Base-by-base conservation (phyloP, 176 grass and related monocot genomes). In the Oryza coarctata region DNA sequence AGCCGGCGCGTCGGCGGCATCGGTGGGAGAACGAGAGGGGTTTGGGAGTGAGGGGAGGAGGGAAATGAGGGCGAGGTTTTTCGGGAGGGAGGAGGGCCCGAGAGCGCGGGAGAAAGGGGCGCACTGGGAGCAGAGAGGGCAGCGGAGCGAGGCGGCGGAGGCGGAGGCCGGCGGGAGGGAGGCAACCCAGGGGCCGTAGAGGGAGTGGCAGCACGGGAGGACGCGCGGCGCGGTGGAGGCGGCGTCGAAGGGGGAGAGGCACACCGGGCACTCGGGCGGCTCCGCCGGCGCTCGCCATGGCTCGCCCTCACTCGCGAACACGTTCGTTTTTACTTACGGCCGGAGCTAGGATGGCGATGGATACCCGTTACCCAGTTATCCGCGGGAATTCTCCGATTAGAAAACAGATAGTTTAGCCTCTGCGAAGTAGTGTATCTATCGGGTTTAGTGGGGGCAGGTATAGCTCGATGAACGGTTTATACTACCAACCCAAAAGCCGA, bases 191-290 rank as follows among this genome's bases (percentile, higher is more conserved):
- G 78, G 18, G 8, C 88, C 88, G 76, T 92, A 98, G 73, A 86
- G 76, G 70, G 95, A 98, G 81, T 94, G 95, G 26, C 95, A 92
- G 77, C 95, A 98, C 1, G 88, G 91, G 66, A 94, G 92, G 30
- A 98, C 92, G 49, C 86, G 95, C 10, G 95, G 92, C 36, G 93
- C 90, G 0, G 30, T 9, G 60, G 88, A 61, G 47, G 28, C 32
- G 14, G 61, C 30, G 71, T 94, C 88, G 86, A 85, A 98, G 22
- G 82, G 86, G 71, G 82, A 90, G 73, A 98, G 90, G 67, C 95
- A 98, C 31, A 98, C 88, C 7, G 95, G 92, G 74, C 95, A 94
- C 79, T 98, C 95, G 12, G 95, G 95, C 13, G 75, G 61, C 28
- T 92, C 92, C n/a, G 22, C 32, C 32, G 17, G 72, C 14, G 78